Percentiles rank a stretch among this genome's conserved stretches.
These are phyloP conservation scores for Phytophthora nicotianae DNA, from an alignment of 352 stramenopile genomes.

Conservation along the genomic window DNA sequence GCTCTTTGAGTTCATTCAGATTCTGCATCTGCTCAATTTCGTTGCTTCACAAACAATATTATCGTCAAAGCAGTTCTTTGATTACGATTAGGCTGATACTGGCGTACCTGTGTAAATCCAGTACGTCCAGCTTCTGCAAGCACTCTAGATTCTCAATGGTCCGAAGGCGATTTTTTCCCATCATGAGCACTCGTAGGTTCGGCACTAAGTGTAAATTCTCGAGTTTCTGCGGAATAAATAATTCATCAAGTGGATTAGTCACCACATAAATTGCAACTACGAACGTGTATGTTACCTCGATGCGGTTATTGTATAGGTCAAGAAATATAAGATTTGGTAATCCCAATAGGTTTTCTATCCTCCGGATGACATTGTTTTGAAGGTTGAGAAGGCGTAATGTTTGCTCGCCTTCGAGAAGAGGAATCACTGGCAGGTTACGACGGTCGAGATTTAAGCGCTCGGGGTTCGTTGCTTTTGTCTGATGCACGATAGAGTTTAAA, in stretches of 20 bases:
- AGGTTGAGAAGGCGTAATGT: conserved; percentile 90
- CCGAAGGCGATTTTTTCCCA: conserved; percentile 88
- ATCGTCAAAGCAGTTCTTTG: conserved; percentile 2
- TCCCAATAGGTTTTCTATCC: conserved; percentile 84
- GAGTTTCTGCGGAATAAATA: conserved; percentile 46
- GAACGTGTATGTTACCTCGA: conserved; percentile 54
- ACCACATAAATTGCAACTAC: neutral
- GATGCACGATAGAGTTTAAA: neutral
- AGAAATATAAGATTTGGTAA: conserved; percentile 93
- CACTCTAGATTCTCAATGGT: conserved; percentile 86
- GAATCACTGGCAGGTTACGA: conserved; percentile 77
- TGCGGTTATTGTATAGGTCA: conserved; percentile 93
- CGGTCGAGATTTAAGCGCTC: conserved; percentile 92
- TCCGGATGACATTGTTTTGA: conserved; percentile 91
- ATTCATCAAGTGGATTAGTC: neutral
- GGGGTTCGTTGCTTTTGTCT: conserved; percentile 71
- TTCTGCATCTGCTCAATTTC: conserved; percentile 89
- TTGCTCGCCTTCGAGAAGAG: conserved; percentile 89
- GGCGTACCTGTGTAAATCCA: conserved; percentile 87
- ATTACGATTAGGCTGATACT: neutral
- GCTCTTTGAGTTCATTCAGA: conserved; percentile 79
- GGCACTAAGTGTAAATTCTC: conserved; percentile 81
- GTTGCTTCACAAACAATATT: conserved; percentile 54
- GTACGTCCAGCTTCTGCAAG: conserved; percentile 90
- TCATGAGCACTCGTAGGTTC: conserved; percentile 92